Conservation (phyloP, 2,329 filamentous ascomycete genomes). For the Laburnicola sp. region DNA sequence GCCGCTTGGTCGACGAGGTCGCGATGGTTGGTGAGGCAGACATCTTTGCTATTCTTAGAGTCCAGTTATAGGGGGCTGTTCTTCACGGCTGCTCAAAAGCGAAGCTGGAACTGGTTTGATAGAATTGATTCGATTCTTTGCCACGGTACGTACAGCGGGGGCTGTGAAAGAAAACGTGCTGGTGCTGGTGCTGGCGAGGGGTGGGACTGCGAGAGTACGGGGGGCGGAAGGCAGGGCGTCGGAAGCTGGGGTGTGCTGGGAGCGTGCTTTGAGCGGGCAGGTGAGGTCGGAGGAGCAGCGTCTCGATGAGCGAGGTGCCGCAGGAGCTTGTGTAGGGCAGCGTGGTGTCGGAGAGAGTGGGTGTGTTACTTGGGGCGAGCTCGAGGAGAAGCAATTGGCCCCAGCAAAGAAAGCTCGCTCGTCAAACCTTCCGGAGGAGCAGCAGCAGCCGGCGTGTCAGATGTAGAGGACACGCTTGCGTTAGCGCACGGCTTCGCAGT, state of each 20-base stretch:
- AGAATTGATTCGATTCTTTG: conserved; percentile 49
- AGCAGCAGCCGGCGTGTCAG: conserved; percentile 30
- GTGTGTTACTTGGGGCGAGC: conserved; percentile 28
- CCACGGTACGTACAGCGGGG: conserved; percentile 68
- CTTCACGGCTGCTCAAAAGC: conserved; percentile 42
- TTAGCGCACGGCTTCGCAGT: conserved; percentile 22
- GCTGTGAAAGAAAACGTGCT: conserved; percentile 89
- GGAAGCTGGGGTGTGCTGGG: conserved; percentile 38
- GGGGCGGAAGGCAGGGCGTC: conserved; percentile 40
- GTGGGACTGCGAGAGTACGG: conserved; percentile 31
- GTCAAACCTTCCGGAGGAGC: conserved; percentile 45
- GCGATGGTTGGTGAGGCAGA: conserved; percentile 53
- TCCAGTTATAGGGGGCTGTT: conserved; percentile 26
- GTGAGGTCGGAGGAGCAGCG: conserved; percentile 31
- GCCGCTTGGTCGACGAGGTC: conserved; percentile 78
- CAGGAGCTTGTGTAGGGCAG: conserved; percentile 38
- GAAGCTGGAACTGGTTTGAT: conserved; percentile 28
- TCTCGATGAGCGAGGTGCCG: conserved; percentile 32
- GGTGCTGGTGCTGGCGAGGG: conserved; percentile 71
- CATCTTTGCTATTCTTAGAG: conserved; percentile 44
- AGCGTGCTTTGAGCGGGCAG: conserved; percentile 36
- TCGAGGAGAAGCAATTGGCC: conserved; percentile 39
- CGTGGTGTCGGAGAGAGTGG: conserved; percentile 32
- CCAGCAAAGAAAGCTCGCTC: conserved; percentile 45
- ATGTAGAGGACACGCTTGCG: conserved; percentile 21